Conservation (phyloP, 306 rosid genomes). For the Argentina anserina region DNA sequence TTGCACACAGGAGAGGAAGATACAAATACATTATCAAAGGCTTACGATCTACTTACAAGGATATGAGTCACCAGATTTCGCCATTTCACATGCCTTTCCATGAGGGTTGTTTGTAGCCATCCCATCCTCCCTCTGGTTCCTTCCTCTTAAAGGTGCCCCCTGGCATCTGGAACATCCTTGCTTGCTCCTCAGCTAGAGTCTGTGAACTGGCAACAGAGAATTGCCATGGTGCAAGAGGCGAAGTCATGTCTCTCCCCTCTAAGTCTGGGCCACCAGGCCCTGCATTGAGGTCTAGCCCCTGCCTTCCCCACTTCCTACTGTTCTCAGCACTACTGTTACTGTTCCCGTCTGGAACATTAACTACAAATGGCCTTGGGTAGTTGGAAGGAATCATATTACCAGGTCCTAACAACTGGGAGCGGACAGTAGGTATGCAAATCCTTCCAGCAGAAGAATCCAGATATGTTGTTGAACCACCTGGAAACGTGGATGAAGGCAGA, state of each 20-base stretch:
- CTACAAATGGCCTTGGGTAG: conserved; percentile 55
- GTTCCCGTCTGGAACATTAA: conserved; percentile 49
- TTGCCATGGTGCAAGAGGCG: conserved; percentile 42
- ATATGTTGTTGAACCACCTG: conserved; percentile 45
- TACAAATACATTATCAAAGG: conserved; percentile 30
- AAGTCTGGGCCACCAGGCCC: conserved; percentile 64
- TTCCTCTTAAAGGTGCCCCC: conserved; percentile 56
- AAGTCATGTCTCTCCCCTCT: conserved; percentile 58
- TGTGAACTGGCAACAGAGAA: conserved; percentile 59
- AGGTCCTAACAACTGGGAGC: conserved; percentile 55
- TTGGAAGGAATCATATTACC: conserved; percentile 49
- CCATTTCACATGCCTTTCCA: conserved; percentile 38
- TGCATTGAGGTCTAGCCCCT: conserved; percentile 67
- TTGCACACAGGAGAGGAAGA: conserved; percentile 30
- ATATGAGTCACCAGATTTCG: conserved; percentile 21
- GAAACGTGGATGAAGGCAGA: conserved; percentile 47
- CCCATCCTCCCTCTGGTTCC: conserved; percentile 79
- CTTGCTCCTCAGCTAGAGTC: conserved; percentile 49
- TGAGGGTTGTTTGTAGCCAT: conserved; percentile 54
- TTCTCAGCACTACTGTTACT: conserved; percentile 44
- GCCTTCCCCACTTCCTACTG: conserved; percentile 60
- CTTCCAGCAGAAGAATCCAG: conserved; percentile 59
- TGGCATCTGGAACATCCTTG: conserved; percentile 47
- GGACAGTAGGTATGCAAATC: conserved; percentile 54
- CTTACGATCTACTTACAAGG: conserved; percentile 39